Percentiles rank a stretch among this genome's conserved stretches.
These are phyloP conservation scores for Ogataea henricii DNA, from an alignment of 805 yeast genomes.

Conservation along the genomic window DNA sequence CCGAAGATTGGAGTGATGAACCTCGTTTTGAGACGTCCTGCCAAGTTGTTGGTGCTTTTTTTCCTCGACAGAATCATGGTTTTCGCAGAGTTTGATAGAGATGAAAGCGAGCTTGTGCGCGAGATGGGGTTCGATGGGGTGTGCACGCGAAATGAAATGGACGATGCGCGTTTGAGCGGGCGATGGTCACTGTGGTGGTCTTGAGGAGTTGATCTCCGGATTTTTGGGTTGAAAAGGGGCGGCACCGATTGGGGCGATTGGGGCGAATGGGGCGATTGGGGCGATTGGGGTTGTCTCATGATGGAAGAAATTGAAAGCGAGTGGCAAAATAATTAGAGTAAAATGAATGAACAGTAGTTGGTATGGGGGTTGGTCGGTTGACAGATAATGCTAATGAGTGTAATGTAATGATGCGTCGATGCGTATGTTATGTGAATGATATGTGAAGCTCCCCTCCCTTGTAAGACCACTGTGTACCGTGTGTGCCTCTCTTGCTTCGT, in stretches of 20 bases:
- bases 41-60: slow-evolving; percentile 10
- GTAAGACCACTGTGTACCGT: background rate
- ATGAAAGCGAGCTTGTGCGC: slow-evolving; percentile 17
- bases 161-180: slow-evolving; percentile 33
- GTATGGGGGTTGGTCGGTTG: background rate
- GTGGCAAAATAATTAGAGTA: too few relatives aligned
- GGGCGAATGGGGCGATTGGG: background rate
- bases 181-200: slow-evolving; percentile 16
- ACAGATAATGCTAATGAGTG: background rate
- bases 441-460: background rate
- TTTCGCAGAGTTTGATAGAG: slow-evolving; percentile 20
- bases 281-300: background rate
- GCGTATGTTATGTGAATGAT: too few relatives aligned
- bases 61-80: slow-evolving; percentile 18
- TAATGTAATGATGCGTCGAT: background rate
- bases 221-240: slow-evolving; percentile 2
- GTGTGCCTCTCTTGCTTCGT: too few relatives aligned
- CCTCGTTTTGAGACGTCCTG: slow-evolving; percentile 13
- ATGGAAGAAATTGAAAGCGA: background rate
- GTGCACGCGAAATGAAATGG: slow-evolving; percentile 26
- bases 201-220: background rate
- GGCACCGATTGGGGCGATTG: background rate
- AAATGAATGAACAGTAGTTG: background rate
- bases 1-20: slow-evolving; percentile 30
- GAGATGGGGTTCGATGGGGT: slow-evolving; percentile 19